Evolutionary conservation across 345 rosid genomes (phyloP).

Genomic region (rapeseed (Brassica napus)): DNA sequence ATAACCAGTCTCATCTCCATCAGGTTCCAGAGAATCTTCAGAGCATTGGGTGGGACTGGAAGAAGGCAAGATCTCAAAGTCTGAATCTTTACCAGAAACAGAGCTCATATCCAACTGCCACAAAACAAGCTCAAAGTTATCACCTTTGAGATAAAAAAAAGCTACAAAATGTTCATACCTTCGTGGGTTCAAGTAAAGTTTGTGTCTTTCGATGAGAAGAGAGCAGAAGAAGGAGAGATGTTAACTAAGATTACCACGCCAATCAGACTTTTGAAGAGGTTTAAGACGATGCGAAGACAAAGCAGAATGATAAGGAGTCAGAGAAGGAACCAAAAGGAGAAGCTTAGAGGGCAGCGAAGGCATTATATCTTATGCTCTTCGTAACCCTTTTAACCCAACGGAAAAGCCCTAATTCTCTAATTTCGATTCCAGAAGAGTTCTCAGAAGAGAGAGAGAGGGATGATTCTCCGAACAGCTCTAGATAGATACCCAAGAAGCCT

Average conservation of each 20-base stretch:
- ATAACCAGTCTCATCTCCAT: slow-evolving; percentile 43
- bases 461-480: neutral
- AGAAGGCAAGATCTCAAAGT: slow-evolving; percentile 30
- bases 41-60: slow-evolving; percentile 31
- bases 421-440: slow-evolving; percentile 19
- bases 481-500: slow-evolving; percentile 3
- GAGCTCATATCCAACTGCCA: slow-evolving; percentile 49
- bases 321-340: slow-evolving; percentile 50
- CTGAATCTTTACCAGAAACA: slow-evolving; percentile 38
- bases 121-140: neutral
- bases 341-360: slow-evolving; percentile 68
- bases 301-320: slow-evolving; percentile 60
- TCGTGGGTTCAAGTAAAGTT: neutral
- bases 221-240: slow-evolving; percentile 29
- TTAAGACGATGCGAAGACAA: slow-evolving; percentile 76
- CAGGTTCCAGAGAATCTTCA: slow-evolving; percentile 44
- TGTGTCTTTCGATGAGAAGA: slow-evolving; percentile 1
- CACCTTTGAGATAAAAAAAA: neutral
- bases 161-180: slow-evolving; percentile 22
- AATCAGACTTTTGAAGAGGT: slow-evolving; percentile 82
- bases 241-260: slow-evolving; percentile 99
- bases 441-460: neutral
- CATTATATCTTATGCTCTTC: slow-evolving; percentile 76
- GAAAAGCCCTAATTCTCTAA: slow-evolving; percentile 38
- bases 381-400: slow-evolving; percentile 55